Evolutionary conservation across 2,329 filamentous ascomycete genomes (phyloP), one percentile per base, ranked within the genome.

Genomic region (Colletotrichum siamense): DNA sequence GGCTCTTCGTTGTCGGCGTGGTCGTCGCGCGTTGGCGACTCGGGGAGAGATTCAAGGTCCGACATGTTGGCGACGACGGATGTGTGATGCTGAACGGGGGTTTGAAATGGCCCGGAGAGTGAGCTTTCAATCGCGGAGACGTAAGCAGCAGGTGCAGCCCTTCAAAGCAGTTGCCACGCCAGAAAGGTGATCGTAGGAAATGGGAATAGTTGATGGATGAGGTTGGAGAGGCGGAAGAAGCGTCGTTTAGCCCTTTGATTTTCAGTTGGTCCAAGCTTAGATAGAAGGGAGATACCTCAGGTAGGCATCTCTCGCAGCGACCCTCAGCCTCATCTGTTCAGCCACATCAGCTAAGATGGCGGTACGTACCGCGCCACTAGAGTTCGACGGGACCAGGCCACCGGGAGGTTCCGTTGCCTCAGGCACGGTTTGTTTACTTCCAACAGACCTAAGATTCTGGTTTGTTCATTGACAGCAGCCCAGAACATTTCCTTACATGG

Each of bases 11-110:
- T 86, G 44, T 86, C 83, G 44, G 86, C 80, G 15, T 82, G 81
- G 49, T 82, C 82, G 55, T 84, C 62, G 71, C 75, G 81, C 24
- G 76, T 79, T 67, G 85, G 84, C 44, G 85, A 85, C 69, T 82
- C 85, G 71, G 81, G 83, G 15, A 85, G 81, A 7, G 88, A 89
- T 69, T 85, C 87, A 77, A 80, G 81, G 80, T 90, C 89, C 18
- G 90, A 91, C 86, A 88, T 88, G 59, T 52, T 79, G 78, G 73
- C 73, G 32, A 28, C 26, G 64, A 59, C 24, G 24, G 36, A 64
- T 32, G 6, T 26, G 32, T 26, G 32, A 36, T 44, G n/a, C 34
- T 39, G n/a, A 7, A 32, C 5, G 36, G 8, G 62, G 32, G 13
- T 22, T 24, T n/a, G 12, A 64, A 8, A 64, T n/a, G 22, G 32